Conservation (phyloP, 495 filamentous ascomycete species). For the Trichoderma asperelloides region DNA sequence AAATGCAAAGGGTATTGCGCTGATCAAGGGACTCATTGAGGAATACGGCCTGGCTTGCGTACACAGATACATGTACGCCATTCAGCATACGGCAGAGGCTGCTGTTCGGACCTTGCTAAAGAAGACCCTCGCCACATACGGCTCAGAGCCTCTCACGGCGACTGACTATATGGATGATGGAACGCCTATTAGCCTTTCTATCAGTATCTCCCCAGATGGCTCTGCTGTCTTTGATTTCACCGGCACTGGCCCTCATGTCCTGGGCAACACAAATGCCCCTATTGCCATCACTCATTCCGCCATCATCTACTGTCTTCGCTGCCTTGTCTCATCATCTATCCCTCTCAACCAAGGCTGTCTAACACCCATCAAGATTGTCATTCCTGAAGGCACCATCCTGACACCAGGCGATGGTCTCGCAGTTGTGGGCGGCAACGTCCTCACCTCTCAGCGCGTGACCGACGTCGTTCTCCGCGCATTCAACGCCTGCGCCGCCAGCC, state of each 20-base stretch:
- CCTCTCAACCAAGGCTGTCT: constrained; percentile 96
- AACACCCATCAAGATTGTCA: constrained; percentile 73
- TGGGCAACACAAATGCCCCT: constrained; percentile 90
- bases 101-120: constrained; percentile 79
- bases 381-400: constrained; percentile 74
- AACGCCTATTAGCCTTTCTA: constrained; percentile 68
- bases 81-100: constrained; percentile 84
- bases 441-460: constrained; percentile 83
- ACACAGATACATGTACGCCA: constrained; percentile 90
- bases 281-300: constrained; percentile 88
- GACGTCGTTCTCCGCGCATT: constrained; percentile 92
- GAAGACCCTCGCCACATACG: constrained; percentile 62
- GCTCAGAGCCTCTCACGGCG: constrained; percentile 62
- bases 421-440: constrained; percentile 89
- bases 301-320: constrained; percentile 93
- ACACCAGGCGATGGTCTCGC: constrained; percentile 81
- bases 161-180: constrained; percentile 93
- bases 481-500: constrained; percentile 77
- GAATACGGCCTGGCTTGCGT: constrained; percentile 88
- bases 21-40: constrained; percentile 74
- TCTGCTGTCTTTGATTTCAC: constrained; percentile 85
- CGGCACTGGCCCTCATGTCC: constrained; percentile 86
- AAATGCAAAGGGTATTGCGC: constrained; percentile 88
- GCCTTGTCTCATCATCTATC: constrained; percentile 85
- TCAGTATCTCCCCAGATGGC: constrained; percentile 74